These are phyloP conservation scores for Entomortierella lignicola DNA, from an alignment of 192 early-diverging fungal species.

Conservation along the genomic window DNA sequence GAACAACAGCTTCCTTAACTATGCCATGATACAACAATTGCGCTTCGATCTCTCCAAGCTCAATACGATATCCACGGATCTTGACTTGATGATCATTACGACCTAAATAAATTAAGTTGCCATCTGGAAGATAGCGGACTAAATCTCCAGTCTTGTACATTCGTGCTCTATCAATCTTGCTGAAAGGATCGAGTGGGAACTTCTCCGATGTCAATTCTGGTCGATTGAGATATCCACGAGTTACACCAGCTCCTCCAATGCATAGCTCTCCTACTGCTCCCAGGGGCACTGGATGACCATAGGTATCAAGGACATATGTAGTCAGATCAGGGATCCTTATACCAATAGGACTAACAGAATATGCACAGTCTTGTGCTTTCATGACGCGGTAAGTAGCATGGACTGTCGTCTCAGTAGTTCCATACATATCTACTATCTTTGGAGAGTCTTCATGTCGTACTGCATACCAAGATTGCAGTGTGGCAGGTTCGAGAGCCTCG, in stretches of 20 bases:
- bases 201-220: slow-evolving; percentile 38
- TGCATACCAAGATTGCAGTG: not conserved
- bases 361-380: not conserved
- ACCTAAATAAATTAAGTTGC: slow-evolving; percentile 42
- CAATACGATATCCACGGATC: slow-evolving; percentile 53
- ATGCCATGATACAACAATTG: slow-evolving; percentile 13
- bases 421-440: not conserved
- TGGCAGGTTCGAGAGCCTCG: not conserved
- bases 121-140: slow-evolving; percentile 32
- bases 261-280: slow-evolving; percentile 33
- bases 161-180: slow-evolving; percentile 4
- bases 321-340: not conserved
- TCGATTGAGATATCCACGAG: slow-evolving; percentile 52
- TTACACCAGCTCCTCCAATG: slow-evolving; percentile 49
- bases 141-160: slow-evolving; percentile 56
- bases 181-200: slow-evolving; percentile 56
- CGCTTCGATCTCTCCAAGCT: slow-evolving; percentile 48
- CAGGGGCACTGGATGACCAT: not conserved
- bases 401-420: slow-evolving; percentile 17
- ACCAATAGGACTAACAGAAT: not conserved
- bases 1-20: slow-evolving; percentile 31
- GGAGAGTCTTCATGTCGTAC: not conserved
- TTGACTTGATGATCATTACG: slow-evolving; percentile 59
- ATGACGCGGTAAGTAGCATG: not conserved
- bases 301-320: slow-evolving; percentile 3